These are phyloP conservation scores for Primulina huaijiensis DNA, from an alignment of 257 asterid genomes.

Conservation along the genomic window DNA sequence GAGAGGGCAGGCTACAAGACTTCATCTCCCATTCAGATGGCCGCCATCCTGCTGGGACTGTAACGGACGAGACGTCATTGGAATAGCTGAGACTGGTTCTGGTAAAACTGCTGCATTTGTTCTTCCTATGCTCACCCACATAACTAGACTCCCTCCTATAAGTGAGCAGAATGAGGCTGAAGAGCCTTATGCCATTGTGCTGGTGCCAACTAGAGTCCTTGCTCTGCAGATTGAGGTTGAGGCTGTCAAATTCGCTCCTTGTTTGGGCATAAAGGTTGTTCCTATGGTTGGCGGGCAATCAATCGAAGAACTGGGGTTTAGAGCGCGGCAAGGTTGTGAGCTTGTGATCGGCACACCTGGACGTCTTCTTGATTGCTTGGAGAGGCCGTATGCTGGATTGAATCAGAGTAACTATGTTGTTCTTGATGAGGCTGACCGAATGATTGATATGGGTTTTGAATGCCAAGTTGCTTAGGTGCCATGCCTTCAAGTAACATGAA, in stretches of 20 bases:
- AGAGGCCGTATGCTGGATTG: conserved; percentile 49
- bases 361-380: conserved; percentile 56
- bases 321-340: conserved; percentile 54
- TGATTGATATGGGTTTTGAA: conserved; percentile 71
- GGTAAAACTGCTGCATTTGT: conserved; percentile 68
- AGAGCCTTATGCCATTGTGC: conserved; percentile 49
- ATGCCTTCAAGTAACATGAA: conserved; percentile 65
- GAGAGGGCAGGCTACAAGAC: conserved; percentile 50
- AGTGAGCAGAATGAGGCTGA: conserved; percentile 50
- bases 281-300: conserved; percentile 60
- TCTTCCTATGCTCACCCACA: conserved; percentile 55
- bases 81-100: conserved; percentile 54
- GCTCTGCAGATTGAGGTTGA: conserved; percentile 50
- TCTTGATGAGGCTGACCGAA: conserved; percentile 61
- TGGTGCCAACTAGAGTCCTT: conserved; percentile 51
- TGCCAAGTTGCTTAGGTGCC: conserved; percentile 54
- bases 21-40: conserved; percentile 57
- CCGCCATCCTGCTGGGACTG: conserved; percentile 48
- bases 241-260: conserved; percentile 44
- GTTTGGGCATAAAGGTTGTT: conserved; percentile 53
- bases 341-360: conserved; percentile 64
- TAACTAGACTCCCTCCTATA: conserved; percentile 44
- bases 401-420: conserved; percentile 61
- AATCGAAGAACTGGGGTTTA: conserved; percentile 56
- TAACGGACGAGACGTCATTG: conserved; percentile 48